phyloP scores from a whole-genome alignment of 257 asterid genomes.

The Handroanthus guayacan region DNA sequence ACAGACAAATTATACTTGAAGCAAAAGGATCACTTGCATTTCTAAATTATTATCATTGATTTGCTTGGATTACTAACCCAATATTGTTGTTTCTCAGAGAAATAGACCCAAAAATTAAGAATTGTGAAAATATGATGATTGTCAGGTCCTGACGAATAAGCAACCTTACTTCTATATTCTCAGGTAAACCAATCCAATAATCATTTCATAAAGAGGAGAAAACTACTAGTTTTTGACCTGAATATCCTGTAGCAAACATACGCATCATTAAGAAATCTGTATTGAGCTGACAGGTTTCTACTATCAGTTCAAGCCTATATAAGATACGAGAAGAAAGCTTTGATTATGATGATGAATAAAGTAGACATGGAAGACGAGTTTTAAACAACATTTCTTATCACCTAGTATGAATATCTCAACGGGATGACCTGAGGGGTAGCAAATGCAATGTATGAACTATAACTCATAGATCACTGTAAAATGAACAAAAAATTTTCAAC shows the following conservation, averaged over 20 bases:
- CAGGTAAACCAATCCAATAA: background rate
- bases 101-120: background rate
- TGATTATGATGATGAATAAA: background rate
- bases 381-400: background rate
- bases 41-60: slow-evolving; percentile 13
- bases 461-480: background rate
- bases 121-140: background rate
- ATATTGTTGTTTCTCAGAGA: background rate
- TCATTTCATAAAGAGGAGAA: background rate
- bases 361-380: background rate
- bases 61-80: slow-evolving; percentile 2
- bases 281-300: background rate
- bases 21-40: background rate
- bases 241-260: background rate
- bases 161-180: background rate
- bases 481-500: background rate
- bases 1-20: slow-evolving; percentile 4
- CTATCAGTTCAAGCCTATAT: slow-evolving; percentile 11
- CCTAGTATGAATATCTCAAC: background rate
- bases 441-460: background rate
- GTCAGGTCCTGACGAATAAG: background rate
- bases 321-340: slow-evolving; percentile 10
- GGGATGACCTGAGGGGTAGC: background rate
- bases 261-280: background rate
- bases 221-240: background rate